phyloP scores from a whole-genome alignment of 257 asterid species.

The Fraxinus excelsior region DNA sequence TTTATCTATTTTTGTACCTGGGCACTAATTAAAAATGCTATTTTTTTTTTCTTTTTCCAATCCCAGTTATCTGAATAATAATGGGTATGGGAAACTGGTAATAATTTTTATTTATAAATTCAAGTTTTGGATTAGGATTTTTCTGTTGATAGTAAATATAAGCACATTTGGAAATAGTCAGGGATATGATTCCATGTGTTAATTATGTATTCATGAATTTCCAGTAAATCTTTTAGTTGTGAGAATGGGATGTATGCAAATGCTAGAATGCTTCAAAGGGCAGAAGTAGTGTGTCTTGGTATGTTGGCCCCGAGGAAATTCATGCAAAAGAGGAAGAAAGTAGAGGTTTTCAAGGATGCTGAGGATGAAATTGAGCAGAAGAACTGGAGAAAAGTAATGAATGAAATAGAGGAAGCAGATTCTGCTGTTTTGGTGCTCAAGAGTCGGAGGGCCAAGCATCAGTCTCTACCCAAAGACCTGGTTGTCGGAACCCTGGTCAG shows the following conservation, averaged over 20 bases:
- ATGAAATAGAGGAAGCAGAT: slow-evolving; percentile 80
- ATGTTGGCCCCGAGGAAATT: slow-evolving; percentile 94
- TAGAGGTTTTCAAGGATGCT: slow-evolving; percentile 73
- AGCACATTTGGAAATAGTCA: neutral
- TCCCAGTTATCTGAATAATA: neutral
- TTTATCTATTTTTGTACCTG: neutral
- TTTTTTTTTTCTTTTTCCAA: neutral
- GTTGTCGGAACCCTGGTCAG: slow-evolving; percentile 85
- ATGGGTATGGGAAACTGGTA: slow-evolving; percentile 15
- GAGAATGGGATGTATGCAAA: slow-evolving; percentile 45
- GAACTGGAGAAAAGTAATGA: slow-evolving; percentile 87
- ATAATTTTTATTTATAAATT: neutral
- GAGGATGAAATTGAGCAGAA: slow-evolving; percentile 80
- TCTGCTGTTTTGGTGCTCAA: slow-evolving; percentile 75
- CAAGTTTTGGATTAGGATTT: neutral
- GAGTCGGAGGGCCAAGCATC: slow-evolving; percentile 62
- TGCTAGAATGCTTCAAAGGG: slow-evolving; percentile 51
- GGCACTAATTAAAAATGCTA: neutral
- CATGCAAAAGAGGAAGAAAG: slow-evolving; percentile 86
- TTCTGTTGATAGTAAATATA: neutral
- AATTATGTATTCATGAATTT: slow-evolving; percentile 17
- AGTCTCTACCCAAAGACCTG: slow-evolving; percentile 72
- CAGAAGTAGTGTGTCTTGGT: slow-evolving; percentile 73
- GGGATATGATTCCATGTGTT: neutral
- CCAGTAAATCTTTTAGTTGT: slow-evolving; percentile 57